These are phyloP conservation scores for Colletotrichum sp. DNA, from an alignment of 2,329 filamentous ascomycete species.

Conservation along the genomic window DNA sequence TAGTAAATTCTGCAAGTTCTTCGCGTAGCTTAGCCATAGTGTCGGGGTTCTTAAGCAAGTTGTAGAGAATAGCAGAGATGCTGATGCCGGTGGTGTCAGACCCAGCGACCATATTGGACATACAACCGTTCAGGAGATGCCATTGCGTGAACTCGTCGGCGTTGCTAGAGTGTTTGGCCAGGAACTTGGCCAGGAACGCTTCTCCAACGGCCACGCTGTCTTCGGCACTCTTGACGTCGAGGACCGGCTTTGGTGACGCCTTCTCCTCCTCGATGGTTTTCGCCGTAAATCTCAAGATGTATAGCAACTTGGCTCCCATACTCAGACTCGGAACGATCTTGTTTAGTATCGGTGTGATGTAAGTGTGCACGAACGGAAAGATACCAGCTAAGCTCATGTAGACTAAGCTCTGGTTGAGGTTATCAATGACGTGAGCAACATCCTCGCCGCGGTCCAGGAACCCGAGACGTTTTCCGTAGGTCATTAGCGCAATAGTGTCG, in stretches of 20 bases:
- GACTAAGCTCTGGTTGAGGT: slow-evolving; percentile 35
- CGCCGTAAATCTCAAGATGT: slow-evolving; percentile 30
- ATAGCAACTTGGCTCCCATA: neutral
- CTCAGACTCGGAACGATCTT: slow-evolving; percentile 29
- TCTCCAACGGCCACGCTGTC: slow-evolving; percentile 30
- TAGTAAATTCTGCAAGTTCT: slow-evolving; percentile 25
- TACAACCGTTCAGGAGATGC: slow-evolving; percentile 32
- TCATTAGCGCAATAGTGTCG: slow-evolving; percentile 58
- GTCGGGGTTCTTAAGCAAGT: slow-evolving; percentile 40
- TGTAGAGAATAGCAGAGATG: slow-evolving; percentile 48
- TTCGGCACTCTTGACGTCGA: slow-evolving; percentile 1
- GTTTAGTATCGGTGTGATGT: slow-evolving; percentile 34
- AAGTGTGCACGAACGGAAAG: slow-evolving; percentile 41
- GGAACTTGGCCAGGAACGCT: slow-evolving; percentile 45
- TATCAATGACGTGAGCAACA: slow-evolving; percentile 43
- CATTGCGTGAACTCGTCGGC: slow-evolving; percentile 44
- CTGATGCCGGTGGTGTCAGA: slow-evolving; percentile 54
- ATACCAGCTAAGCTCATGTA: slow-evolving; percentile 47
- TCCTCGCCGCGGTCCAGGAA: slow-evolving; percentile 53
- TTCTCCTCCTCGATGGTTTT: slow-evolving; percentile 34
- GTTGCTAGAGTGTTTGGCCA: slow-evolving; percentile 42
- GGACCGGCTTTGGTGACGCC: slow-evolving; percentile 19
- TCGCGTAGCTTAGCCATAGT: slow-evolving; percentile 26
- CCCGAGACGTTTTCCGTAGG: slow-evolving; percentile 41
- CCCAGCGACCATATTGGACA: slow-evolving; percentile 41